Base-by-base conservation (phyloP, 2,329 filamentous ascomycete genomes). In the Metarhizium humberi region DNA sequence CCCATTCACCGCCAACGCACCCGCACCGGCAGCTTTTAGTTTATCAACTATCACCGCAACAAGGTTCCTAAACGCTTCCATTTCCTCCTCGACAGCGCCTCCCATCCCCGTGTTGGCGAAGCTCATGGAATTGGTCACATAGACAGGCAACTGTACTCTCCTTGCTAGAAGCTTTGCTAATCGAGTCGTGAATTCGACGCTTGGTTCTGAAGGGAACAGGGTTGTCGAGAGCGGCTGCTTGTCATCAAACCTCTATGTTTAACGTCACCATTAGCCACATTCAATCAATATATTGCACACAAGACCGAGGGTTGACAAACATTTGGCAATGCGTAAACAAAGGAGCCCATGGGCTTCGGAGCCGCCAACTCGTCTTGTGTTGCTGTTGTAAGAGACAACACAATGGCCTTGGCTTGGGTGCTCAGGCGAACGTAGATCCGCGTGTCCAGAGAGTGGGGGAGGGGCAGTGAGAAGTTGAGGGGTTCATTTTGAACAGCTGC, bases 311-410 rank as follows among this genome's bases (percentile, higher is more conserved):
- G 14, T 13, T 6, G 16, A 51, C 54, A 30, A 30, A 96, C 94
- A 73, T 96, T 88, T 16, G 94, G 92, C 69, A 99, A 82, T 3
- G 92, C 89, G 68, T 96, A 97, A 49, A 97, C 89, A 66, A 97
- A 92, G 51, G 90, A 96, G 3, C 94, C 92, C 71, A 97, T 79
- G 51, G 80, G 74, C 45, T 80, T 74, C 7, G 76, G 67, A 8
- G 71, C 66, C 13, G 73, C 73, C n/a, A 71, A 67, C 46, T 82
- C 78, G 53, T 81, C 80, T 55, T 74, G 73, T 30, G 77, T 67
- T 3, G 78, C 75, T 0, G 84, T 86, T 1, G 82, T 82, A 49
- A 87, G 71, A 63, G 83, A 82, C n/a, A 87, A 67, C 54, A 83
- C 68, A 55, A 85, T 70, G 34, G 77, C 79, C 62, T 81, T 84